Evolutionary conservation across 2,329 filamentous ascomycete species (phyloP).

Genomic region (Pyricularia grisea): DNA sequence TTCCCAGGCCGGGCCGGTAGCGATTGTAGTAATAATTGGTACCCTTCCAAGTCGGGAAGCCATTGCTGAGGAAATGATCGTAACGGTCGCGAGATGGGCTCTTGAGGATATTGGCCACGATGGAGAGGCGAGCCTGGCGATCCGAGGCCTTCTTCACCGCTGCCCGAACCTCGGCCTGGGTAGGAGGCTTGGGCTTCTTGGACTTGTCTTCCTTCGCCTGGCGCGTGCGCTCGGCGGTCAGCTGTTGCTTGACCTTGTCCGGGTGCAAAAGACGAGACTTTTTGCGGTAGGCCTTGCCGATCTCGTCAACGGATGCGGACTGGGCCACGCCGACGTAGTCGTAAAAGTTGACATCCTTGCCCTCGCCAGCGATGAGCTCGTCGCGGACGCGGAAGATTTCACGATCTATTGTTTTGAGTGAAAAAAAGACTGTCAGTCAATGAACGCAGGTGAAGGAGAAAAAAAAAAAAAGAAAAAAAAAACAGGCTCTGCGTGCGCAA

Average conservation of each 20-base stretch:
- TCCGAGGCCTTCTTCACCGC: slow-evolving; percentile 75
- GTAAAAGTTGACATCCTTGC: slow-evolving; percentile 80
- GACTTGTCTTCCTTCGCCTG: slow-evolving; percentile 37
- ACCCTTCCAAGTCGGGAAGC: slow-evolving; percentile 93
- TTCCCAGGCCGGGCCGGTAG: slow-evolving; percentile 82
- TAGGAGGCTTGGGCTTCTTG: slow-evolving; percentile 59
- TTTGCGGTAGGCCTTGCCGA: slow-evolving; percentile 91
- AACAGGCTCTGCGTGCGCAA: neutral
- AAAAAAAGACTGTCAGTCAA: slow-evolving; percentile 5
- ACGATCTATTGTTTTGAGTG: slow-evolving; percentile 47
- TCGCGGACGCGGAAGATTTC: slow-evolving; percentile 96
- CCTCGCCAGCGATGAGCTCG: slow-evolving; percentile 70
- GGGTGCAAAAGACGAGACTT: slow-evolving; percentile 77
- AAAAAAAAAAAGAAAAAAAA: too few relatives aligned
- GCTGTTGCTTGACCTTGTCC: slow-evolving; percentile 86
- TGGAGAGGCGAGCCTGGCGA: slow-evolving; percentile 72
- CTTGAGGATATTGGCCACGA: slow-evolving; percentile 79
- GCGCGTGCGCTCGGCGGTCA: slow-evolving; percentile 59
- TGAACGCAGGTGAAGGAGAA: neutral
- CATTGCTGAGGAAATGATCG: slow-evolving; percentile 86
- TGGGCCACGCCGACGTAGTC: slow-evolving; percentile 74
- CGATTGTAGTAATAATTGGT: slow-evolving; percentile 97
- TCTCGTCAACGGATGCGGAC: slow-evolving; percentile 71
- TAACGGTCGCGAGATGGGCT: slow-evolving; percentile 77
- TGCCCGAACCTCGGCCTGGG: slow-evolving; percentile 64